phyloP scores from a whole-genome alignment of 768 basidiomycete species.

The Daedaleopsis sinensis region DNA sequence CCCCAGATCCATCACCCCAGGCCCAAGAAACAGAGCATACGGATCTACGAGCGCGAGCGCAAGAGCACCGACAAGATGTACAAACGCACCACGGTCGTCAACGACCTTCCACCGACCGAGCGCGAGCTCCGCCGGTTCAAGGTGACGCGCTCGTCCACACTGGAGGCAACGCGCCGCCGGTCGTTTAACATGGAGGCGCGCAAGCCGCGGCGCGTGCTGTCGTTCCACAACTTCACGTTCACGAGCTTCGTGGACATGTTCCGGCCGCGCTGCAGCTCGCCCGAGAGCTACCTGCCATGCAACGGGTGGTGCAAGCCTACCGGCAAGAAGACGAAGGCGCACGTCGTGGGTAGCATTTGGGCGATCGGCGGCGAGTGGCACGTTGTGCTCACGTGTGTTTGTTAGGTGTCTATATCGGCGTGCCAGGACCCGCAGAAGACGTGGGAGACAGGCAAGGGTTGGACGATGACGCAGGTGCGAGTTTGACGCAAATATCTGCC shows the following conservation, averaged over 20 bases:
- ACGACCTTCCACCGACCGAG: constrained; percentile 7
- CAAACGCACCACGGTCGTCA: not conserved
- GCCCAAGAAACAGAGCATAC: not conserved
- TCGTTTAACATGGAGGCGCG: not conserved
- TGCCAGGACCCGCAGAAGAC: constrained; percentile 27
- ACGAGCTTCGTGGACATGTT: not conserved
- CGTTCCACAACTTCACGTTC: not conserved
- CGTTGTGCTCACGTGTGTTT: too few relatives aligned
- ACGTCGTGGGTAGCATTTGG: not conserved
- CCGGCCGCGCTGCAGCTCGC: constrained; percentile 20
- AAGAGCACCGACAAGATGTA: constrained; percentile 11
- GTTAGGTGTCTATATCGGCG: constrained; percentile 19
- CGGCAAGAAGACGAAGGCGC: not conserved
- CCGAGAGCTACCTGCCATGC: constrained; percentile 14
- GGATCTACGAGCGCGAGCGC: constrained; percentile 18
- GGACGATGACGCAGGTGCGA: not conserved
- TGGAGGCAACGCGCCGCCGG: not conserved
- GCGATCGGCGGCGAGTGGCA: not conserved
- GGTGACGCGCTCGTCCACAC: not conserved
- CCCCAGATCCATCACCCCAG: not conserved
- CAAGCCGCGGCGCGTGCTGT: not conserved
- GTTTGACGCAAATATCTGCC: not conserved
- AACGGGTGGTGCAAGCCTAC: constrained; percentile 22
- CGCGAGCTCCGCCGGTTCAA: not conserved
- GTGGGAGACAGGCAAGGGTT: constrained; percentile 25